phyloP scores from a whole-genome alignment of 805 yeast genomes.

The Isabelozyma heimii region DNA sequence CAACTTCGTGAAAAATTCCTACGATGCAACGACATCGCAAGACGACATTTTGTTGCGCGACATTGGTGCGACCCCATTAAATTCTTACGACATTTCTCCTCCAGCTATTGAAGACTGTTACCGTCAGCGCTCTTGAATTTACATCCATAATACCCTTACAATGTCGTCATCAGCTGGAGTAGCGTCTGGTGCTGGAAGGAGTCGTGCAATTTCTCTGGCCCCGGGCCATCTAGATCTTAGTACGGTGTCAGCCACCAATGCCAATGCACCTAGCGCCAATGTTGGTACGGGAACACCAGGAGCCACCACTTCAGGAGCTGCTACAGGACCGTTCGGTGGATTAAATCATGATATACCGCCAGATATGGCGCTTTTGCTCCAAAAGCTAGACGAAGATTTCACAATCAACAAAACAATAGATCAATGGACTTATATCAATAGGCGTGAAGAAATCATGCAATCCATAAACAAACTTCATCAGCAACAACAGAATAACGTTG shows the following conservation, averaged over 20 bases:
- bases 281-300: conserved; percentile 7
- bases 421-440: conserved; percentile 46
- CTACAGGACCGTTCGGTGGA: conserved; percentile 6
- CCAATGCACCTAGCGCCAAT: conserved; percentile 12
- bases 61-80: neutral
- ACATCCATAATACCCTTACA: neutral
- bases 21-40: neutral
- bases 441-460: conserved; percentile 44
- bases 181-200: conserved; percentile 13
- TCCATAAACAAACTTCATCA: conserved; percentile 33
- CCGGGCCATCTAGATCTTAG: conserved; percentile 16
- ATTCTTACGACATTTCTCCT: neutral
- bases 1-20: neutral
- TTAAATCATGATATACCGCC: conserved; percentile 40
- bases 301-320: conserved; percentile 12
- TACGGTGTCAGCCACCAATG: conserved; percentile 21
- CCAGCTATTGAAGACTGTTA: neutral
- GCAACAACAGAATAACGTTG: conserved; percentile 18
- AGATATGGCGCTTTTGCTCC: conserved; percentile 42
- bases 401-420: conserved; percentile 38
- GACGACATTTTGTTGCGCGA: neutral
- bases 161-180: conserved; percentile 12
- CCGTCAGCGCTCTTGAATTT: neutral
- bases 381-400: conserved; percentile 42
- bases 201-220: conserved; percentile 13